Conservation (phyloP, 495 filamentous ascomycete genomes). For the Aspergillus avenaceus region DNA sequence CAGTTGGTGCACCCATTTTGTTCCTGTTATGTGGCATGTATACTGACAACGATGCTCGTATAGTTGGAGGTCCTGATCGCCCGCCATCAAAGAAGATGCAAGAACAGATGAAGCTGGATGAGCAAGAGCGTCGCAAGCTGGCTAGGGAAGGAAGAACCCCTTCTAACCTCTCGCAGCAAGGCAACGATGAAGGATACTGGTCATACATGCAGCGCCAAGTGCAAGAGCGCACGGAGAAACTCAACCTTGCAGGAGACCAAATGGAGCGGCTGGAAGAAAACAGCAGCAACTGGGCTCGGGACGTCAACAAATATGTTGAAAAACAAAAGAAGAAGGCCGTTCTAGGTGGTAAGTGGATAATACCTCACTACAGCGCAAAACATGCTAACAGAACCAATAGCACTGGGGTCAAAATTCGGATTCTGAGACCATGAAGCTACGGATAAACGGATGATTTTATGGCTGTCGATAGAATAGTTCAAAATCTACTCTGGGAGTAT, state of each 20-base stretch:
- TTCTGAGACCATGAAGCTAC: constrained; percentile 15
- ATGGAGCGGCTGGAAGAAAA: constrained; percentile 78
- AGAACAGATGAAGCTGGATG: constrained; percentile 56
- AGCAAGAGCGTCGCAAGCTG: constrained; percentile 51
- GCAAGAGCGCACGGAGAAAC: constrained; percentile 82
- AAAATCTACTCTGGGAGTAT: not conserved
- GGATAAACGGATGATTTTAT: not conserved
- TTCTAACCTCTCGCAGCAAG: constrained; percentile 16
- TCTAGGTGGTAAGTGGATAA: constrained; percentile 51
- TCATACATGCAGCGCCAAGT: constrained; percentile 75
- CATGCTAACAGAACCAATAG: constrained; percentile 17
- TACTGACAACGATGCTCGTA: constrained; percentile 10
- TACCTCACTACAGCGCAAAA: not conserved
- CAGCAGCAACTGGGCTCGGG: constrained; percentile 76
- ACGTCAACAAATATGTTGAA: constrained; percentile 79
- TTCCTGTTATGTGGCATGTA: constrained; percentile 5
- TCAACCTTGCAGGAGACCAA: constrained; percentile 75
- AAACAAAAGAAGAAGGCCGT: constrained; percentile 82
- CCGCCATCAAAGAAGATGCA: constrained; percentile 79
- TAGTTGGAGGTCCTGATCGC: constrained; percentile 79
- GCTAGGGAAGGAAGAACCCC: constrained; percentile 31
- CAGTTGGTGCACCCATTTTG: constrained; percentile 35
- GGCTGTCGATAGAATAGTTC: not conserved
- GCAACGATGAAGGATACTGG: constrained; percentile 56
- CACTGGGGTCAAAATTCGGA: constrained; percentile 42